These are phyloP conservation scores for Ceratocystis papillata DNA, from an alignment of 2,329 filamentous ascomycete species.

Conservation along the genomic window DNA sequence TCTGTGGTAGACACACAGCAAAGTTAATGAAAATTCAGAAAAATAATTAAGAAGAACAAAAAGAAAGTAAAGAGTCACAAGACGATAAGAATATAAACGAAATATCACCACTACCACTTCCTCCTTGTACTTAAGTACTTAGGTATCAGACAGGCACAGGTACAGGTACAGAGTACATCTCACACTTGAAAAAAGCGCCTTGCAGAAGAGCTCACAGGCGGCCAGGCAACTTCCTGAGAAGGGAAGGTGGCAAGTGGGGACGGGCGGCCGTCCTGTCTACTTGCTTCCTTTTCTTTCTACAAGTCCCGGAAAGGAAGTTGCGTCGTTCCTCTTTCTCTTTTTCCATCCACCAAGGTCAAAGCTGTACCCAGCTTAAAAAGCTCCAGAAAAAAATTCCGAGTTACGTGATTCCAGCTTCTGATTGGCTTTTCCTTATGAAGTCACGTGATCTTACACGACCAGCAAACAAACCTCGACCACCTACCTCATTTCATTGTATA, in stretches of 20 bases:
- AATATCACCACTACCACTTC: neutral
- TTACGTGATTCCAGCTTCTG: neutral
- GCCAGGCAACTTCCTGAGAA: no score
- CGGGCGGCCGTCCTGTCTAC: neutral
- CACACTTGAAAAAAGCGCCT: neutral
- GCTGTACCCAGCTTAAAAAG: neutral
- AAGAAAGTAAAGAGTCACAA: neutral
- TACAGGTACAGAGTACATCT: neutral
- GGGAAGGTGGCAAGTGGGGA: slow-evolving; percentile 1
- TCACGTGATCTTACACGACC: no score
- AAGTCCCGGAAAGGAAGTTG: slow-evolving; percentile 12
- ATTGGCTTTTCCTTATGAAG: neutral
- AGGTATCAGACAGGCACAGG: neutral
- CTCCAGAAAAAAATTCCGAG: neutral
- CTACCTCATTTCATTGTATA: no score
- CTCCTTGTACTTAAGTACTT: neutral
- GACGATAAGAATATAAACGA: neutral
- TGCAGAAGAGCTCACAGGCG: neutral
- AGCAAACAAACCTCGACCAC: no score
- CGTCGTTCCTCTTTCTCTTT: neutral
- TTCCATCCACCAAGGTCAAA: neutral
- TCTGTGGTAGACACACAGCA: no score
- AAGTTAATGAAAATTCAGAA: neutral
- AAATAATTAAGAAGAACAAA: neutral
- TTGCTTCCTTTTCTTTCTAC: slow-evolving; percentile 6